Conservation (phyloP, 1,284 basidiomycete species). For the Ustilago xerochloae region DNA sequence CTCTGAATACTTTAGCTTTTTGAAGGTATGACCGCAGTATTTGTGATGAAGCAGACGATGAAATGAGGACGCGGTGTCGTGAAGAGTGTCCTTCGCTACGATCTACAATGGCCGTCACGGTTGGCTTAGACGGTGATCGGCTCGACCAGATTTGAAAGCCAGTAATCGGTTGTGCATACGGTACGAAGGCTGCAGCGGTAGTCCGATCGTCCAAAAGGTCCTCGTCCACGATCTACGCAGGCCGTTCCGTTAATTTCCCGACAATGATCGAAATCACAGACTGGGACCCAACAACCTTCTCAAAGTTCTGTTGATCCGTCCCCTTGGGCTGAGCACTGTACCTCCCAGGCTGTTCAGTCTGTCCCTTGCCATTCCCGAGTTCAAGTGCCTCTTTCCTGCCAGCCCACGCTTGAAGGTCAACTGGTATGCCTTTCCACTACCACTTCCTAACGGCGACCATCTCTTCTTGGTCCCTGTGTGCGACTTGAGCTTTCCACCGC, state of each 20-base stretch:
- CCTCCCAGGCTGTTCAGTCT: constrained; percentile 54
- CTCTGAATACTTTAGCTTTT: too few relatives aligned
- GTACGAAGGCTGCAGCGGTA: too few relatives aligned
- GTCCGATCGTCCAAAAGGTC: not conserved
- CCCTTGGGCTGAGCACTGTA: constrained; percentile 43
- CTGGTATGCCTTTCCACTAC: constrained; percentile 48
- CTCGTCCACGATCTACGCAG: not conserved
- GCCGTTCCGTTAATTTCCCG: too few relatives aligned
- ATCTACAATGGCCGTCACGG: constrained; percentile 2
- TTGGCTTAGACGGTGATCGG: too few relatives aligned
- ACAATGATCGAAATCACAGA: constrained; percentile 12
- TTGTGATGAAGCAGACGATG: too few relatives aligned
- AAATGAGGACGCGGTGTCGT: too few relatives aligned
- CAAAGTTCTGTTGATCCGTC: constrained; percentile 49
- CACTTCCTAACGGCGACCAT: constrained; percentile 50
- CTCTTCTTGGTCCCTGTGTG: constrained; percentile 61
- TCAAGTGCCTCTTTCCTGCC: constrained; percentile 58
- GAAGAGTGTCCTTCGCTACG: not conserved
- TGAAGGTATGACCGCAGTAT: too few relatives aligned
- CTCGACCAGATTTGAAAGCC: too few relatives aligned
- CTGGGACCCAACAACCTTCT: constrained; percentile 58
- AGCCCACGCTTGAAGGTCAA: constrained; percentile 50
- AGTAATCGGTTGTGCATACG: too few relatives aligned
- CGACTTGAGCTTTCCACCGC: constrained; percentile 52
- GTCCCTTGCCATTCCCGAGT: constrained; percentile 58